phyloP scores from a whole-genome alignment of 1,284 basidiomycete genomes.

The Ustilago esculenta region DNA sequence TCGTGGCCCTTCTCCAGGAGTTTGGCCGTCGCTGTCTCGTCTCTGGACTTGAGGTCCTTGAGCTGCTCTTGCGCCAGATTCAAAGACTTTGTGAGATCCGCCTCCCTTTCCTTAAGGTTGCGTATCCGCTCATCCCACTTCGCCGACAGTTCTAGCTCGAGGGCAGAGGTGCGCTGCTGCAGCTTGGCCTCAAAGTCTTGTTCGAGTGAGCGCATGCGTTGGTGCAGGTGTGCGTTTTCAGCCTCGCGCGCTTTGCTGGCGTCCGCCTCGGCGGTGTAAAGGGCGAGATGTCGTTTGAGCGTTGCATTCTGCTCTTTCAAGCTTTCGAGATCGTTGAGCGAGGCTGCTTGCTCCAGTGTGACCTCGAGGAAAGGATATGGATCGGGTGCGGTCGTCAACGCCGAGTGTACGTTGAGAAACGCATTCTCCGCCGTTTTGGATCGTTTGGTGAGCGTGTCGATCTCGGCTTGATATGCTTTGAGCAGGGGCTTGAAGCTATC shows the following conservation, averaged over 20 bases:
- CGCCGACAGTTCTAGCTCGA: constrained; percentile 93
- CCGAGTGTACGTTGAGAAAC: constrained; percentile 77
- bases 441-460: constrained; percentile 90
- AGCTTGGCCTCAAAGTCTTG: constrained; percentile 87
- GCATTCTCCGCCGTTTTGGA: constrained; percentile 91
- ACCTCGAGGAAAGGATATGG: constrained; percentile 94
- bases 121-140: constrained; percentile 93
- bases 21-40: constrained; percentile 90
- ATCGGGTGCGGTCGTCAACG: constrained; percentile 88
- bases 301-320: constrained; percentile 31
- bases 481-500: constrained; percentile 60
- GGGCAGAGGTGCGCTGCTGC: constrained; percentile 82
- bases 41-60: constrained; percentile 84
- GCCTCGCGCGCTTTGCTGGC: constrained; percentile 75
- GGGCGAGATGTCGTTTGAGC: constrained; percentile 27
- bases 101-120: constrained; percentile 93
- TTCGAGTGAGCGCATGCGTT: constrained; percentile 23
- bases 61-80: constrained; percentile 85
- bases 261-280: constrained; percentile 11
- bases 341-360: constrained; percentile 73
- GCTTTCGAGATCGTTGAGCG: constrained; percentile 43
- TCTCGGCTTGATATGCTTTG: constrained; percentile 84
- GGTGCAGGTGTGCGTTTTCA: constrained; percentile 86
- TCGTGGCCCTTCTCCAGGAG: constrained; percentile 82
- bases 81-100: constrained; percentile 87